A percentile compares a stretch with the other conserved stretches of the same genome.
Conservation (phyloP, 2,329 filamentous ascomycete genomes). For the Talaromyces amestolkiae region DNA sequence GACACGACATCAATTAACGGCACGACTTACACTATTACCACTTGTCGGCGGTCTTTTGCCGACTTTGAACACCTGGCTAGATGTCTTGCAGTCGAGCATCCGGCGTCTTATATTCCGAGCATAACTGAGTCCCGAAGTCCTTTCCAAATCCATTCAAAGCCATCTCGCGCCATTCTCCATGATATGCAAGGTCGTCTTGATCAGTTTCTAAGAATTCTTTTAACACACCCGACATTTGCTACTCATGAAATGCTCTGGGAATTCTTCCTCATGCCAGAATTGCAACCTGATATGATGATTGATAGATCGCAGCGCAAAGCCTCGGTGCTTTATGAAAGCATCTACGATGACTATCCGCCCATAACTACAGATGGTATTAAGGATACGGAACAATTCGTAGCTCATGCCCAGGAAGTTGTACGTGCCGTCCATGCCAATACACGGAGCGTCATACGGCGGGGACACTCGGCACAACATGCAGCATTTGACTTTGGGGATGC, state of each 20-base stretch:
- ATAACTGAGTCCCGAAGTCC: constrained; percentile 76
- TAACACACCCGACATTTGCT: constrained; percentile 86
- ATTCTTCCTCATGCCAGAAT: constrained; percentile 93
- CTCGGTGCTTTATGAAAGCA: constrained; percentile 74
- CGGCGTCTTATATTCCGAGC: constrained; percentile 88
- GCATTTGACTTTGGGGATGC: constrained; percentile 50
- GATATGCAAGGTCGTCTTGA: constrained; percentile 86
- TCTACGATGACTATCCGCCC: constrained; percentile 84
- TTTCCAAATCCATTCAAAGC: constrained; percentile 89
- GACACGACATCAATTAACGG: constrained; percentile 45
- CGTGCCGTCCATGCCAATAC: constrained; percentile 79
- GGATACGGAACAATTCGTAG: constrained; percentile 90
- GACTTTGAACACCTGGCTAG: constrained; percentile 90
- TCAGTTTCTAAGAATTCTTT: constrained; percentile 79
- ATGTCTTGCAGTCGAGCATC: constrained; percentile 82
- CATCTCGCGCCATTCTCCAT: constrained; percentile 79
- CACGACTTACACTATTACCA: constrained; percentile 78
- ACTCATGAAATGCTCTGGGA: constrained; percentile 99
- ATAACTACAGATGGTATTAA: constrained; percentile 67
- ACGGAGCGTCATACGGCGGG: constrained; percentile 75
- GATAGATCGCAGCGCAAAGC: constrained; percentile 85
- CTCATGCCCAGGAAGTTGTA: constrained; percentile 86
- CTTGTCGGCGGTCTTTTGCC: constrained; percentile 77
- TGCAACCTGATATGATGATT: constrained; percentile 85
- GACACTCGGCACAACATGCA: constrained; percentile 69